Percentiles rank a stretch among this genome's conserved stretches.
These are phyloP conservation scores for Aspergillus sclerotiicarbonarius DNA, from an alignment of 495 filamentous ascomycete species.

Conservation along the genomic window DNA sequence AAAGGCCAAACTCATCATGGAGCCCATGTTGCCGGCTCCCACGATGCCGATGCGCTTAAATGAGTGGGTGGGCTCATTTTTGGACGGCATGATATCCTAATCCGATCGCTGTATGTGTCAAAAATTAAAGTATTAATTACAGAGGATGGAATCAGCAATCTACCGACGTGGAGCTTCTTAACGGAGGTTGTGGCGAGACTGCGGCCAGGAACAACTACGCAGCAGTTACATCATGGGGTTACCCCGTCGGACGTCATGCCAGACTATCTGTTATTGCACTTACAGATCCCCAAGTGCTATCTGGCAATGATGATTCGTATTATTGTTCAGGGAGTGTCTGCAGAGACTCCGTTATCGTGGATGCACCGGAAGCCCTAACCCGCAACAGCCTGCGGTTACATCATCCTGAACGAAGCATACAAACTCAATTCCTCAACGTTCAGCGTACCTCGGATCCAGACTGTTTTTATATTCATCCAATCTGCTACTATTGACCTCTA, in stretches of 20 bases:
- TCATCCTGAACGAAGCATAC: neutral
- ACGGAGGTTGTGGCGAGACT: neutral
- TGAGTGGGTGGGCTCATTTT: conserved; percentile 14
- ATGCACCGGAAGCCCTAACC: neutral
- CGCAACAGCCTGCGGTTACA: neutral
- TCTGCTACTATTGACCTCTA: too few species aligned
- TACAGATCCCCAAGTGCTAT: neutral
- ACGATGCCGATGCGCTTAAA: conserved; percentile 58
- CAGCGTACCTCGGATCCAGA: neutral
- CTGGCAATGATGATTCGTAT: neutral
- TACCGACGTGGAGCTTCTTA: neutral
- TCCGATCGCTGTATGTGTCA: neutral
- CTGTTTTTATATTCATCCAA: neutral
- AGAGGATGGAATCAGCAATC: neutral
- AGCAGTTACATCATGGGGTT: neutral
- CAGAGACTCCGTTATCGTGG: neutral
- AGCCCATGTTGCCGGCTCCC: conserved; percentile 65
- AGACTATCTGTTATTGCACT: neutral
- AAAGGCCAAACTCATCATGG: conserved; percentile 63
- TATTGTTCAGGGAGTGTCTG: neutral
- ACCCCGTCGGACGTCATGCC: neutral
- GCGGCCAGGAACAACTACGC: neutral
- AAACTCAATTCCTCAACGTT: neutral
- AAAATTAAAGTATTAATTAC: neutral
- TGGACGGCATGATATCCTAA: conserved; percentile 21